These are phyloP conservation scores for Cutaneotrichosporon dermatis DNA, from an alignment of 1,284 basidiomycete species.

Conservation along the genomic window DNA sequence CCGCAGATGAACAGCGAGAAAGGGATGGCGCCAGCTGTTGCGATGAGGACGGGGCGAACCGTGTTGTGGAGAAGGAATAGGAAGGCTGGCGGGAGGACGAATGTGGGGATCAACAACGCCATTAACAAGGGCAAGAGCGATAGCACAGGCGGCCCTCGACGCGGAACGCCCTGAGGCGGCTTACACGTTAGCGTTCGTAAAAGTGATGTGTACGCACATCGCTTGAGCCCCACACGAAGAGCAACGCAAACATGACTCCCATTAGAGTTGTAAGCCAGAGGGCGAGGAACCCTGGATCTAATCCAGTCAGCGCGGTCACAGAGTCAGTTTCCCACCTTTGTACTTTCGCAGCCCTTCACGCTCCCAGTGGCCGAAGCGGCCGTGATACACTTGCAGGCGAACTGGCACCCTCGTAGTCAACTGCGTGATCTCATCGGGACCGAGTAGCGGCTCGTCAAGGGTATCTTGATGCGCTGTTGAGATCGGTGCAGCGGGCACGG, in stretches of 20 bases:
- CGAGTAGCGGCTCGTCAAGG: slow-evolving; percentile 37
- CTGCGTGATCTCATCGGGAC: slow-evolving; percentile 29
- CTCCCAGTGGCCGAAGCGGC: slow-evolving; percentile 47
- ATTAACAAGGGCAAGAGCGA: slow-evolving; percentile 79
- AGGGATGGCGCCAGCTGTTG: slow-evolving; percentile 73
- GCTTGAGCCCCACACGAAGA: slow-evolving; percentile 48
- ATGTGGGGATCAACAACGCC: slow-evolving; percentile 68
- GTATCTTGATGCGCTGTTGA: neutral
- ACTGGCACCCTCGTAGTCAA: slow-evolving; percentile 29
- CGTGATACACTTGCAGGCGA: slow-evolving; percentile 46
- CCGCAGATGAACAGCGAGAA: slow-evolving; percentile 73
- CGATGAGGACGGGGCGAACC: slow-evolving; percentile 73
- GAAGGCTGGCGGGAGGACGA: slow-evolving; percentile 68
- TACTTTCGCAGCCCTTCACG: slow-evolving; percentile 45
- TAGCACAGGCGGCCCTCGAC: slow-evolving; percentile 52
- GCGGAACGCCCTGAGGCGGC: slow-evolving; percentile 4
- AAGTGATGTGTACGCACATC: slow-evolving; percentile 26
- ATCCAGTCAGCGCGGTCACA: neutral
- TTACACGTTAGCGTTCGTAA: neutral
- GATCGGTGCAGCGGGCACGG: neutral
- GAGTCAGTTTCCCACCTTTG: slow-evolving; percentile 31
- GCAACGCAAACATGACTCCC: slow-evolving; percentile 39
- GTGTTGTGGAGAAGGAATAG: slow-evolving; percentile 71
- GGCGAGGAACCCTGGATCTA: slow-evolving; percentile 46
- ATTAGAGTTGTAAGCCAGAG: slow-evolving; percentile 42